phyloP scores from a whole-genome alignment of 345 rosid genomes.

The Geranium rotundifolium region DNA sequence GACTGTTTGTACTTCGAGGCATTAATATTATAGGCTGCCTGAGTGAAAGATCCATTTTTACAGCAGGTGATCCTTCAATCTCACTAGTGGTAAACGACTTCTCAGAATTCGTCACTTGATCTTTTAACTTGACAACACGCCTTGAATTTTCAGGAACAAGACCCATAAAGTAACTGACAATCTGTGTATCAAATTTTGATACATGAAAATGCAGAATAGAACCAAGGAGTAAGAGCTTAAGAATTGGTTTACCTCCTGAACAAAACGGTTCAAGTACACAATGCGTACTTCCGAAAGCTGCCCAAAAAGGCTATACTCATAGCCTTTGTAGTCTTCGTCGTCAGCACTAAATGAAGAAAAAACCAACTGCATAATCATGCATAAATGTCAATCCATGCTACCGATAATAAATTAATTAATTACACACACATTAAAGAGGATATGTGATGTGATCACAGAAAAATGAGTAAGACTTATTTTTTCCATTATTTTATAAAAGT shows the following conservation, averaged over 20 bases:
- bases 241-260: constrained; percentile 69
- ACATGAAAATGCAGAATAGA: constrained; percentile 7
- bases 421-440: background rate
- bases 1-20: constrained; percentile 87
- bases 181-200: constrained; percentile 33
- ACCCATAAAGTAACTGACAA: constrained; percentile 78
- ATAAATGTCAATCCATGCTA: constrained; percentile 2
- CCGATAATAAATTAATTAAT: constrained; percentile 4
- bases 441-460: background rate
- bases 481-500: background rate
- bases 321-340: constrained; percentile 87
- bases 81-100: constrained; percentile 79
- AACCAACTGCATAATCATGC: constrained; percentile 46
- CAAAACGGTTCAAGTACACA: constrained; percentile 88
- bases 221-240: background rate
- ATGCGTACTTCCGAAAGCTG: constrained; percentile 96
- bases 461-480: too few species aligned
- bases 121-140: constrained; percentile 59
- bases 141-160: constrained; percentile 67
- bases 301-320: constrained; percentile 75
- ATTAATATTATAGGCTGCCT: constrained; percentile 86
- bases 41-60: constrained; percentile 84
- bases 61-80: constrained; percentile 91
- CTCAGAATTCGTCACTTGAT: constrained; percentile 82
- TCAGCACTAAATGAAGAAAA: constrained; percentile 73